Evolutionary conservation across 2,329 filamentous ascomycete genomes (phyloP).

Genomic region (Cladophialophora exuberans): DNA sequence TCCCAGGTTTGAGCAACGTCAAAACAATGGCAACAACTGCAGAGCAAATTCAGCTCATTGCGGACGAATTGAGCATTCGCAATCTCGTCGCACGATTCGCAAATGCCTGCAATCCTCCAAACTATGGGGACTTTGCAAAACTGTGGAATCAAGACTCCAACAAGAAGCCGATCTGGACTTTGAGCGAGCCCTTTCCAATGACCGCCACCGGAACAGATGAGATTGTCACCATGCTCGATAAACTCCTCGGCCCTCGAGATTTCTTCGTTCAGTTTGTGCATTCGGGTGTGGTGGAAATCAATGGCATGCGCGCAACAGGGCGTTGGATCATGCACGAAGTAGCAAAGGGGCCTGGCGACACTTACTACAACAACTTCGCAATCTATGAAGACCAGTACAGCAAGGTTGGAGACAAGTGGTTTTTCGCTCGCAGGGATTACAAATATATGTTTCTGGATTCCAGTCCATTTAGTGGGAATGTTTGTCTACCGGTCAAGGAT

Average conservation of each 20-base stretch:
- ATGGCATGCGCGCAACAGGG: slow-evolving; percentile 12
- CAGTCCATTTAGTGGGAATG: slow-evolving; percentile 7
- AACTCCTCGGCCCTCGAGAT: slow-evolving; percentile 3
- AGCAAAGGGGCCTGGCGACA: slow-evolving; percentile 11
- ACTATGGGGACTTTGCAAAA: slow-evolving; percentile 3
- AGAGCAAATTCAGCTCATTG: slow-evolving; percentile 6
- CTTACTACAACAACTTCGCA: slow-evolving; percentile 23
- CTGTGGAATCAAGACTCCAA: slow-evolving; percentile 7
- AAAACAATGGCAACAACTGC: background rate
- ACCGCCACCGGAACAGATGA: slow-evolving; percentile 3
- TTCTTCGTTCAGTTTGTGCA: slow-evolving; percentile 23
- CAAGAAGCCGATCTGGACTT: slow-evolving; percentile 1
- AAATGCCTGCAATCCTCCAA: slow-evolving; percentile 6
- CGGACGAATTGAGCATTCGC: slow-evolving; percentile 14
- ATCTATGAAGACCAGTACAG: slow-evolving; percentile 17
- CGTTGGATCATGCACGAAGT: slow-evolving; percentile 17
- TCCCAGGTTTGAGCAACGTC: too few species aligned
- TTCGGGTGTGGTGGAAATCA: slow-evolving; percentile 14
- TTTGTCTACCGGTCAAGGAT: slow-evolving; percentile 2
- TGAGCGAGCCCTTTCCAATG: slow-evolving; percentile 12
- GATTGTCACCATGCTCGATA: slow-evolving; percentile 9
- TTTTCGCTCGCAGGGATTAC: slow-evolving; percentile 10
- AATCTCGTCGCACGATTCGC: slow-evolving; percentile 17
- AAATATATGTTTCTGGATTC: slow-evolving; percentile 23
- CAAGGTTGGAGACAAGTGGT: slow-evolving; percentile 16